Conservation (phyloP, 192 early-diverging fungal species). For the Cladochytrium replicatum region DNA sequence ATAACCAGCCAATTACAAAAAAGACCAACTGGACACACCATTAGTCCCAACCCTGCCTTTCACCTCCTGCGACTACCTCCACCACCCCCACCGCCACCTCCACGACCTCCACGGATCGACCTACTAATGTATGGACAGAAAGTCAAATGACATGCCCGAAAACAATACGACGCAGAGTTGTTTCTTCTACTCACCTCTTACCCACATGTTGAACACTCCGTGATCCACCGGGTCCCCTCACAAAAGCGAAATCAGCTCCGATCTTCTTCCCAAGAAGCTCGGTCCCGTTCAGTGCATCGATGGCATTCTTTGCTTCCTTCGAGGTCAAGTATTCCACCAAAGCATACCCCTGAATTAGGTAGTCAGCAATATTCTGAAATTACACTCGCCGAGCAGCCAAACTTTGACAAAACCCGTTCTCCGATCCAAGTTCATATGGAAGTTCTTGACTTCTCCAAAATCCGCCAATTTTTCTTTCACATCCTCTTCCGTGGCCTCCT, state of each 20-base stretch:
- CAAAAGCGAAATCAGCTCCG: constrained; percentile 81
- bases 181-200: too few relatives aligned
- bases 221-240: constrained; percentile 28
- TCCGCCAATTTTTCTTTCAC: constrained; percentile 79
- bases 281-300: constrained; percentile 58
- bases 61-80: too few relatives aligned
- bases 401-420: constrained; percentile 95
- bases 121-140: too few relatives aligned
- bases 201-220: too few relatives aligned
- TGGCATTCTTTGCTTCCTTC: constrained; percentile 72
- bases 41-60: too few relatives aligned
- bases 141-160: too few relatives aligned
- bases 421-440: constrained; percentile 89
- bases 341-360: constrained; percentile 74
- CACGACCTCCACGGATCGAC: too few relatives aligned
- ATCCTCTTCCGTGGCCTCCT: constrained; percentile 89
- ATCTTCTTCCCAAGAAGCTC: constrained; percentile 67
- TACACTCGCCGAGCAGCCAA: neutral
- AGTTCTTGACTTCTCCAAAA: constrained; percentile 79
- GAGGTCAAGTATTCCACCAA: constrained; percentile 76
- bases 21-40: too few relatives aligned
- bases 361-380: neutral
- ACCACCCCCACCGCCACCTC: too few relatives aligned
- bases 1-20: too few relatives aligned
- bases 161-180: too few relatives aligned